These are phyloP conservation scores for Paramyrothecium sp. DNA, from an alignment of 2,329 filamentous ascomycete species.

Conservation along the genomic window DNA sequence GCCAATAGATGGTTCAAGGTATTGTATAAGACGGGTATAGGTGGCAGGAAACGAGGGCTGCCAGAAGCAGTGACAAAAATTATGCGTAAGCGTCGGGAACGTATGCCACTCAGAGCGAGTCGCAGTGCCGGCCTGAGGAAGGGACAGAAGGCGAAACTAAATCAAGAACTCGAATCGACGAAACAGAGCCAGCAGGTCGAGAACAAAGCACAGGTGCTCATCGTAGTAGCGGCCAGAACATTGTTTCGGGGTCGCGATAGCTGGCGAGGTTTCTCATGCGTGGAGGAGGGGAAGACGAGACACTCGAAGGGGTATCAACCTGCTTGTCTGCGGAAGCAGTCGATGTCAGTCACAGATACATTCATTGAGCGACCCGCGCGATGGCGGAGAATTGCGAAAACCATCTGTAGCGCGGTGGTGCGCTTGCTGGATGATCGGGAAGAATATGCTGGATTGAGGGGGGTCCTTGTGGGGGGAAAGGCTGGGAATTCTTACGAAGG, in stretches of 20 bases:
- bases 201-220: constrained; percentile 52
- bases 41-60: constrained; percentile 6
- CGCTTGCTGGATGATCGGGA: neutral
- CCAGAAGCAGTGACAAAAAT: neutral
- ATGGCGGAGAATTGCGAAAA: neutral
- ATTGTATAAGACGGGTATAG: neutral
- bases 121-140: constrained; percentile 13
- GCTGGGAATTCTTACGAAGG: neutral
- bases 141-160: constrained; percentile 32
- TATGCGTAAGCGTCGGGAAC: neutral
- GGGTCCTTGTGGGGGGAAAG: neutral
- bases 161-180: constrained; percentile 56
- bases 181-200: constrained; percentile 49
- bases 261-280: neutral
- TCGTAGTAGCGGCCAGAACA: constrained; percentile 46
- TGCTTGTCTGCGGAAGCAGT: no score
- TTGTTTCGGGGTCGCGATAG: constrained; percentile 17
- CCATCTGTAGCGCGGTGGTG: neutral
- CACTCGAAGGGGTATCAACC: neutral
- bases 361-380: neutral
- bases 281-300: neutral
- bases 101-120: neutral
- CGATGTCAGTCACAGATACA: neutral
- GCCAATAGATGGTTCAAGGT: no score
- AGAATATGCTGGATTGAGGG: neutral